Conservation (phyloP, 257 asterid species). For the Osmanthus fragrans region DNA sequence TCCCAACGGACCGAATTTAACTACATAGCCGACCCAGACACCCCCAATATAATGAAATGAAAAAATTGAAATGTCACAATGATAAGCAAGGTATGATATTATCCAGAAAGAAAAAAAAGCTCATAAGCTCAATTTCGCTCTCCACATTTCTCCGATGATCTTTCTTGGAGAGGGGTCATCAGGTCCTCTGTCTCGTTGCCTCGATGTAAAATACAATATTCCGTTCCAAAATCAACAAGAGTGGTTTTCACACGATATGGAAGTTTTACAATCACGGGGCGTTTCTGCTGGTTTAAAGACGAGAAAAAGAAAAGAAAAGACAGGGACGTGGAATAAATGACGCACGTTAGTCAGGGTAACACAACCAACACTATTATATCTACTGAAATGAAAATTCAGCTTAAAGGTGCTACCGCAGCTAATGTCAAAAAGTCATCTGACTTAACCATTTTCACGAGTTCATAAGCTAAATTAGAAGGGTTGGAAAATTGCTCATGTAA, state of each 20-base stretch:
- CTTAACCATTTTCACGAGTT: too few species aligned
- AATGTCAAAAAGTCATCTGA: too few species aligned
- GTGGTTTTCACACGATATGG: slow-evolving; percentile 93
- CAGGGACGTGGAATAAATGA: background rate
- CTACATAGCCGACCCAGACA: too few species aligned
- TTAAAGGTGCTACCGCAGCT: too few species aligned
- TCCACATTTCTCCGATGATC: slow-evolving; percentile 93
- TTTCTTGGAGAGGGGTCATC: slow-evolving; percentile 82
- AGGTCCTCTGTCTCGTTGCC: slow-evolving; percentile 87
- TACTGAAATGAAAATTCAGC: background rate
- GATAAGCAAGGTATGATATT: background rate
- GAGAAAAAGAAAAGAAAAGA: background rate
- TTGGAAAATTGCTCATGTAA: too few species aligned
- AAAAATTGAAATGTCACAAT: background rate
- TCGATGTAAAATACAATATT: slow-evolving; percentile 81
- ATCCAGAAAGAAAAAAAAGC: background rate
- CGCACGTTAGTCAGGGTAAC: too few species aligned
- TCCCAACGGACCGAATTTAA: too few species aligned
- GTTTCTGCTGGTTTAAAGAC: slow-evolving; percentile 49
- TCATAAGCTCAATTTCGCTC: slow-evolving; percentile 61
- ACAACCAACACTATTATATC: too few species aligned
- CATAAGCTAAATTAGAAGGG: too few species aligned
- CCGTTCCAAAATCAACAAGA: slow-evolving; percentile 92
- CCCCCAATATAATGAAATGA: too few species aligned
- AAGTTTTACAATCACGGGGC: slow-evolving; percentile 81